phyloP scores from a whole-genome alignment of 169 alveolate species.

The Plasmodium vivax region DNA sequence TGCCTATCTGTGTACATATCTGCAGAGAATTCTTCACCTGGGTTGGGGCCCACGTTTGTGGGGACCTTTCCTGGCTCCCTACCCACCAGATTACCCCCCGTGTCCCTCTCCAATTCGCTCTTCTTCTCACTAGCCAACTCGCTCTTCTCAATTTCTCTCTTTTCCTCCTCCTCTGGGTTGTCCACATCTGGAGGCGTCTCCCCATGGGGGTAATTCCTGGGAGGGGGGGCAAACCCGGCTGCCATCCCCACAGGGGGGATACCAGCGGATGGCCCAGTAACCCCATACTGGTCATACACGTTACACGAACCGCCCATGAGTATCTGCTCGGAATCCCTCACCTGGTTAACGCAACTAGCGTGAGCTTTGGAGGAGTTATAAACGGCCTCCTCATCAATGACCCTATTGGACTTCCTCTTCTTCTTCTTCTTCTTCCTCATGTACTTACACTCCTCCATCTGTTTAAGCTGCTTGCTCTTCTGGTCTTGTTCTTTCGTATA shows the following conservation, averaged over 20 bases:
- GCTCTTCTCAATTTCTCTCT: background rate
- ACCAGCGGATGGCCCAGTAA: background rate
- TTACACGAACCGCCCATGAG: background rate
- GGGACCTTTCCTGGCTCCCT: background rate
- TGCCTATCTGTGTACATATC: background rate
- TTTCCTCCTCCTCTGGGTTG: background rate
- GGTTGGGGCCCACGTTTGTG: background rate
- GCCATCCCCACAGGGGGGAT: background rate
- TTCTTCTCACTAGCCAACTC: background rate
- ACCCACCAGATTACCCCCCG: background rate
- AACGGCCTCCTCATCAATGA: conserved; percentile 4
- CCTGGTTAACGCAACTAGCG: background rate
- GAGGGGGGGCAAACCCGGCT: background rate
- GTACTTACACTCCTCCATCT: background rate
- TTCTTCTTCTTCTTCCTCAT: conserved; percentile 23
- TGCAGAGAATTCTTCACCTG: background rate
- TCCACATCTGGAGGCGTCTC: background rate
- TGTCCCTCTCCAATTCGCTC: background rate
- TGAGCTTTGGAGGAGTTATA: background rate
- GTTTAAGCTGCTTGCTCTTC: conserved; percentile 8
- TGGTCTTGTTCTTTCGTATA: conserved; percentile 42
- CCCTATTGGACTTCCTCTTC: conserved; percentile 15
- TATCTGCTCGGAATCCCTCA: background rate
- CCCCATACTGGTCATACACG: background rate
- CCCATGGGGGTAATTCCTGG: background rate